A percentile compares a stretch with the other conserved stretches of the same genome.
These are phyloP conservation scores for Boletus fagicola DNA, from an alignment of 768 basidiomycete species.

Conservation along the genomic window DNA sequence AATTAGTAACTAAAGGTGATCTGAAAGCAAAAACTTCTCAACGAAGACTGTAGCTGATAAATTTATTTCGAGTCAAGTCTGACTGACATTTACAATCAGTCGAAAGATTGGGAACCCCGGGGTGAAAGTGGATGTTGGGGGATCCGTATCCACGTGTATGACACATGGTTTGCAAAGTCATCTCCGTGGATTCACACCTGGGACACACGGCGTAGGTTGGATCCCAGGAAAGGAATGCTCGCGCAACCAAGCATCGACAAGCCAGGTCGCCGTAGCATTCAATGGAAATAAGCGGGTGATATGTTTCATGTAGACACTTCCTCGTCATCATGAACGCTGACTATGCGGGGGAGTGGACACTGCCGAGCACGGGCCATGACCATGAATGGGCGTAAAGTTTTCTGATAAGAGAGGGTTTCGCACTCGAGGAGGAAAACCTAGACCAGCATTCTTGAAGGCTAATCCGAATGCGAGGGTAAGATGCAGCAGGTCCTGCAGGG, in stretches of 20 bases:
- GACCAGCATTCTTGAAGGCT: neutral
- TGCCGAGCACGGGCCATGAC: neutral
- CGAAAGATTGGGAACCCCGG: neutral
- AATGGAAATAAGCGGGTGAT: conserved; percentile 25
- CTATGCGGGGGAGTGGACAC: conserved; percentile 10
- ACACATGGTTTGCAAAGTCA: conserved; percentile 17
- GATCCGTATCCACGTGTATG: conserved; percentile 4
- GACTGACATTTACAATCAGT: neutral
- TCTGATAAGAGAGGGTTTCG: neutral
- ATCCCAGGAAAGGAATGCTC: neutral
- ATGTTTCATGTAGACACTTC: conserved; percentile 12
- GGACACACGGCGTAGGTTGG: conserved; percentile 1
- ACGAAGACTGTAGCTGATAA: neutral
- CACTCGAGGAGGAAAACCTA: neutral
- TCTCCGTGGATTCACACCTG: conserved; percentile 21
- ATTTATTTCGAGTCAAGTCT: neutral
- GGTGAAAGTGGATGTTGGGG: neutral
- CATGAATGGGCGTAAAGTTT: neutral
- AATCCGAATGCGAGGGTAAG: neutral
- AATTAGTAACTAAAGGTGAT: neutral
- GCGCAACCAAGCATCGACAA: neutral
- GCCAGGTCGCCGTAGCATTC: conserved; percentile 7
- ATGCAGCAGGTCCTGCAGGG: conserved; percentile 6
- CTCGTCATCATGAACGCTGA: conserved; percentile 18
- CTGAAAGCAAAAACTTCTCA: neutral